These are phyloP conservation scores for Albugo laibachii DNA, from an alignment of 352 stramenopile genomes.

Conservation along the genomic window DNA sequence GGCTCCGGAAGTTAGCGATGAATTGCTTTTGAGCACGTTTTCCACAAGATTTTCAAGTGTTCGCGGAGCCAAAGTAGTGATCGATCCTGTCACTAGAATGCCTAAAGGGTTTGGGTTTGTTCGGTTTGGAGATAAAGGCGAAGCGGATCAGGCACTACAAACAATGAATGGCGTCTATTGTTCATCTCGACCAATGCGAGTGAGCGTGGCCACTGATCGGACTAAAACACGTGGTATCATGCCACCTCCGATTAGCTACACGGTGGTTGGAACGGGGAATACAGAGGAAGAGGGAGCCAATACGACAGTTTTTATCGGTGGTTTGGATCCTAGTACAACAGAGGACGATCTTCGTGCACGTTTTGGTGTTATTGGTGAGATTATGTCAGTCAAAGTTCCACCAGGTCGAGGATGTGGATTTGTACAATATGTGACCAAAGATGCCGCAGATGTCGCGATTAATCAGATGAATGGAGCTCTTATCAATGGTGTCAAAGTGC, in stretches of 20 bases:
- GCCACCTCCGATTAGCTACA: slow-evolving; percentile 8
- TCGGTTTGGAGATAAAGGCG: slow-evolving; percentile 72
- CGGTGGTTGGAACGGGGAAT: slow-evolving; percentile 1
- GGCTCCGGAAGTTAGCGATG: slow-evolving; percentile 75
- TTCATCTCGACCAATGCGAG: slow-evolving; percentile 72
- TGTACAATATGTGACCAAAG: slow-evolving; percentile 72
- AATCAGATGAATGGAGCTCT: slow-evolving; percentile 75
- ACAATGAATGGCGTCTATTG: slow-evolving; percentile 83
- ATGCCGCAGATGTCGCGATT: slow-evolving; percentile 73
- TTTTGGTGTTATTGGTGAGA: slow-evolving; percentile 26
- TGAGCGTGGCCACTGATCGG: slow-evolving; percentile 80
- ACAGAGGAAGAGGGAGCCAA: slow-evolving; percentile 49
- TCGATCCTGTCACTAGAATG: slow-evolving; percentile 74
- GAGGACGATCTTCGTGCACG: slow-evolving; percentile 70
- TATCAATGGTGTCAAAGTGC: slow-evolving; percentile 61
- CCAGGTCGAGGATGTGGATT: slow-evolving; percentile 81
- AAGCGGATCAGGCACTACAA: slow-evolving; percentile 70
- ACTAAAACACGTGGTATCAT: slow-evolving; percentile 15
- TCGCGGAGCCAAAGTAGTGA: slow-evolving; percentile 78
- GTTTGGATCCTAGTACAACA: slow-evolving; percentile 54
- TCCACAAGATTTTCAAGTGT: slow-evolving; percentile 57
- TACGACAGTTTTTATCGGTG: slow-evolving; percentile 85
- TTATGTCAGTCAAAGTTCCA: slow-evolving; percentile 65
- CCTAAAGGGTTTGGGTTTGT: slow-evolving; percentile 87
- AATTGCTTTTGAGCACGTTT: slow-evolving; percentile 74